Evolutionary conservation across 164 flowering plant genomes (phyloP).

Genomic region (Buxus sempervirens): DNA sequence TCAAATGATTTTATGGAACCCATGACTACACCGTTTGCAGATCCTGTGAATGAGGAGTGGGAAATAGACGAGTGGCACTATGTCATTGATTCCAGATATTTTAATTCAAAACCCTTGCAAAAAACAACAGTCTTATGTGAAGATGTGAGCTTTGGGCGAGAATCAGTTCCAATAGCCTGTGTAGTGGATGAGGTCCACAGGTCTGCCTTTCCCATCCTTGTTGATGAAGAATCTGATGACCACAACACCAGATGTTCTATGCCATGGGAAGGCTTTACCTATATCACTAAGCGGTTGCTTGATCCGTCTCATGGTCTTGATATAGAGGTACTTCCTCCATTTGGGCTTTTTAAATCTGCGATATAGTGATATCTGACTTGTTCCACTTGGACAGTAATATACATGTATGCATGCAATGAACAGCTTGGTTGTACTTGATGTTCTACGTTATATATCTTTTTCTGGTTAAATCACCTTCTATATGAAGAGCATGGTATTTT

Average conservation of each 20-base stretch:
- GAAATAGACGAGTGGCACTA: conserved; percentile 81
- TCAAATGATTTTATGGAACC: conserved; percentile 22
- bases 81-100: conserved; percentile 52
- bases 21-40: conserved; percentile 9
- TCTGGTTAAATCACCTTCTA: not conserved
- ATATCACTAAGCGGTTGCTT: conserved; percentile 59
- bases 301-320: conserved; percentile 54
- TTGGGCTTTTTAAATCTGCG: not conserved
- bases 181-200: conserved; percentile 59
- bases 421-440: too few relatives aligned
- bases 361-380: not conserved
- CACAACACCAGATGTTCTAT: conserved; percentile 25
- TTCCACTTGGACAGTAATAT: not conserved
- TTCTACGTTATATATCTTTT: not conserved
- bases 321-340: conserved; percentile 45
- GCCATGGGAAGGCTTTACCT: conserved; percentile 93
- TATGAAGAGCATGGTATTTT: not conserved
- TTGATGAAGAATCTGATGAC: conserved; percentile 28
- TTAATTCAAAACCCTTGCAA: conserved; percentile 28
- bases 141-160: conserved; percentile 88
- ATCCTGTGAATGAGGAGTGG: conserved; percentile 41
- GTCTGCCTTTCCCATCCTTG: conserved; percentile 31
- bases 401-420: not conserved
- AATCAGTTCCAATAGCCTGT: conserved; percentile 69
- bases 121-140: conserved; percentile 53